These are phyloP conservation scores for Phialocephala sp. DNA, from an alignment of 2,329 filamentous ascomycete species.

Conservation along the genomic window DNA sequence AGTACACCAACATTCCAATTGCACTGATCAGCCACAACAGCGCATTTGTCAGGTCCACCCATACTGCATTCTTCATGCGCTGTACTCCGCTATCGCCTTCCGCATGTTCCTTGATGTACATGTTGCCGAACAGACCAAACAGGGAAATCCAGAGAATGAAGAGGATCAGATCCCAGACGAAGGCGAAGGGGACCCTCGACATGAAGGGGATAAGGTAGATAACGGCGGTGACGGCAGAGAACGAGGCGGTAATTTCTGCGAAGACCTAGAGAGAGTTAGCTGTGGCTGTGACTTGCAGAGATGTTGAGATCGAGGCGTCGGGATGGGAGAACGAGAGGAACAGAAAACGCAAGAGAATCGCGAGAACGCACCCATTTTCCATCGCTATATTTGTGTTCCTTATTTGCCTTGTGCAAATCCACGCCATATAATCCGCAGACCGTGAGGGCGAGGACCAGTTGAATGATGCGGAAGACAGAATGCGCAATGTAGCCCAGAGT, in stretches of 20 bases:
- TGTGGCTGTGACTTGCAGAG: neutral
- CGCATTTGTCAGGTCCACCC: slow-evolving; percentile 78
- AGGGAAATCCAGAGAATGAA: slow-evolving; percentile 81
- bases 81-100: slow-evolving; percentile 67
- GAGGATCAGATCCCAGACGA: slow-evolving; percentile 73
- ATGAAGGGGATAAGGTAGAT: slow-evolving; percentile 71
- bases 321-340: slow-evolving; percentile 2
- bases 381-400: slow-evolving; percentile 58
- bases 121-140: slow-evolving; percentile 81
- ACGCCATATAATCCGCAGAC: slow-evolving; percentile 80
- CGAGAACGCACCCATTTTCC: slow-evolving; percentile 69
- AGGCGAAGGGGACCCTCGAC: slow-evolving; percentile 57
- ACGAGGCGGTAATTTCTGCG: slow-evolving; percentile 70
- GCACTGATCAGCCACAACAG: slow-evolving; percentile 76
- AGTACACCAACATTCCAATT: slow-evolving; percentile 60
- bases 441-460: slow-evolving; percentile 77
- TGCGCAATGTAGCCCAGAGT: slow-evolving; percentile 57
- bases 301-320: neutral
- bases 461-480: slow-evolving; percentile 70
- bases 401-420: slow-evolving; percentile 63
- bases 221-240: slow-evolving; percentile 68
- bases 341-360: neutral
- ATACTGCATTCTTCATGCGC: slow-evolving; percentile 87
- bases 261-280: slow-evolving; percentile 58
- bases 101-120: slow-evolving; percentile 75